A percentile compares a stretch with the other conserved stretches of the same genome.
Conservation (phyloP, 257 asterid genomes). For the Nicotiana tabacum region DNA sequence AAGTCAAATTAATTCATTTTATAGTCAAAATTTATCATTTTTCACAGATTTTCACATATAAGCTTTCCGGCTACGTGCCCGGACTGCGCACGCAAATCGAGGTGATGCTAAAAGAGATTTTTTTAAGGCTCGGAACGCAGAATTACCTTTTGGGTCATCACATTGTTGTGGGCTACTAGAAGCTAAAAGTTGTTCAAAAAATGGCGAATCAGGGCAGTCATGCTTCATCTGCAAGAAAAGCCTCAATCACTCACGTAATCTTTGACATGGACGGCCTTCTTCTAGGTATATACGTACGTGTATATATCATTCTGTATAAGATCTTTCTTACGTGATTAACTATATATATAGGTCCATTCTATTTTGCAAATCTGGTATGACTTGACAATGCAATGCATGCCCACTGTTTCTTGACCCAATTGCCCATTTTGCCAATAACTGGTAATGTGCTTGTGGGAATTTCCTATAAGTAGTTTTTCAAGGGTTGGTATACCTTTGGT, state of each 20-base stretch:
- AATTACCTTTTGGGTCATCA: too few species aligned
- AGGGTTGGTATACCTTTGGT: neutral
- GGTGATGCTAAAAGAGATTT: too few species aligned
- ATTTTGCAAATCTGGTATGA: neutral
- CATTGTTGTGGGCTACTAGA: neutral
- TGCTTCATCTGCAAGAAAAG: conserved; percentile 26
- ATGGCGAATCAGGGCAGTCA: conserved; percentile 40
- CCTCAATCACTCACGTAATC: conserved; percentile 69
- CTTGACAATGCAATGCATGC: neutral
- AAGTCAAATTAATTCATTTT: too few species aligned
- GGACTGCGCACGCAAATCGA: too few species aligned
- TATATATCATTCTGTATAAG: neutral
- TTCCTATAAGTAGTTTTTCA: neutral
- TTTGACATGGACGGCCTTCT: conserved; percentile 98
- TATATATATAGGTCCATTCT: neutral
- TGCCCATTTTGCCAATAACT: neutral
- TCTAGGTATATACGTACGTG: conserved; percentile 42
- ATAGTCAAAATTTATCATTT: too few species aligned
- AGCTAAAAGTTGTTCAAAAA: conserved; percentile 2
- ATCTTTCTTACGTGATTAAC: neutral
- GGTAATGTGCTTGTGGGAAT: neutral
- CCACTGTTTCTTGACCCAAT: neutral
- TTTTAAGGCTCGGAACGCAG: too few species aligned
- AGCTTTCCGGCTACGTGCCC: too few species aligned
- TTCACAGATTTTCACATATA: too few species aligned